These are phyloP conservation scores for Microdochium bolleyi DNA, from an alignment of 2,329 filamentous ascomycete species.

Conservation along the genomic window DNA sequence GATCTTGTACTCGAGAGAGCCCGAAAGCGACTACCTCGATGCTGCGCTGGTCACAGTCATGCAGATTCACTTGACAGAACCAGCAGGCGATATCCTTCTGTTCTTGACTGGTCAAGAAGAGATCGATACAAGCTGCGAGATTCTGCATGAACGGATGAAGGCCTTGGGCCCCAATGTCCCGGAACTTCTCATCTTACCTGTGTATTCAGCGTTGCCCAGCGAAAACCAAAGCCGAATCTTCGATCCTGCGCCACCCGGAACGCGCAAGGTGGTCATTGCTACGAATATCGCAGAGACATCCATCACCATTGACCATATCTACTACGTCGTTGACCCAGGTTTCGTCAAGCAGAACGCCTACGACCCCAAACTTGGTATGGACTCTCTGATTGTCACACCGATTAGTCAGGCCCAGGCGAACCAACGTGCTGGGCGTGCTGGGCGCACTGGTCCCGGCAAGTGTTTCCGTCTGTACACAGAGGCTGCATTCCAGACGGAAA, in stretches of 20 bases:
- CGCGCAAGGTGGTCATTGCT: slow-evolving; percentile 90
- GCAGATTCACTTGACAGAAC: slow-evolving; percentile 94
- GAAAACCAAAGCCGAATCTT: slow-evolving; percentile 95
- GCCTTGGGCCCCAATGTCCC: slow-evolving; percentile 84
- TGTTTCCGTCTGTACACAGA: slow-evolving; percentile 95
- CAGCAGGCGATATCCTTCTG: slow-evolving; percentile 86
- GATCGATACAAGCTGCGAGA: slow-evolving; percentile 91
- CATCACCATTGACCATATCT: slow-evolving; percentile 96
- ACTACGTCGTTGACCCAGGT: slow-evolving; percentile 93
- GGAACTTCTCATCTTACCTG: slow-evolving; percentile 84
- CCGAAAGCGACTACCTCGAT: slow-evolving; percentile 92
- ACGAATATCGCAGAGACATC: slow-evolving; percentile 98
- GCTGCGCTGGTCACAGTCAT: slow-evolving; percentile 92
- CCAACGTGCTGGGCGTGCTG: slow-evolving; percentile 85
- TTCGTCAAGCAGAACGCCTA: slow-evolving; percentile 98
- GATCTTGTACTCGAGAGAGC: slow-evolving; percentile 89
- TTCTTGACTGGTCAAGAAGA: slow-evolving; percentile 98
- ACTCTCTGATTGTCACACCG: slow-evolving; percentile 88
- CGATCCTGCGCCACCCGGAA: slow-evolving; percentile 79
- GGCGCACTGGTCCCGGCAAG: slow-evolving; percentile 90
- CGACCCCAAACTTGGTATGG: slow-evolving; percentile 96
- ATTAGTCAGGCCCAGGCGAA: slow-evolving; percentile 97
- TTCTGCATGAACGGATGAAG: slow-evolving; percentile 93
- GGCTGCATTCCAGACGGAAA: slow-evolving; percentile 89
- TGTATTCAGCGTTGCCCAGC: slow-evolving; percentile 89